Base-by-base conservation (phyloP, 768 basidiomycete species). In the Mycena haematopus region DNA sequence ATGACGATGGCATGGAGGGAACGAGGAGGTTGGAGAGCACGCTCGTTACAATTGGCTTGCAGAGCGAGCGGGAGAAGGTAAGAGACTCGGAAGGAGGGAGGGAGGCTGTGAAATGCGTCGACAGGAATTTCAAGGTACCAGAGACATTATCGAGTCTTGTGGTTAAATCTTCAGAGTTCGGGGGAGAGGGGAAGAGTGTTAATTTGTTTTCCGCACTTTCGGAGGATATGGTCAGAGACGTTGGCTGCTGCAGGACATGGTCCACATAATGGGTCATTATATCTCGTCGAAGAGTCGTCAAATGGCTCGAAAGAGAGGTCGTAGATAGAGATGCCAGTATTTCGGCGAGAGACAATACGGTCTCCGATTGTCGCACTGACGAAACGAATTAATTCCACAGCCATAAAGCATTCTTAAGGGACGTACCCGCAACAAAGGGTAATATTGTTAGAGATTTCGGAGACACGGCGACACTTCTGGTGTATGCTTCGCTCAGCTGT, bases 401-500 rank as follows among this genome's bases (percentile, higher is more conserved):
- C 40, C 40, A 22, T 35, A 27, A 33, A 52, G n/a, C n/a, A 36
- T 38, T 19, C n/a, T 21, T 10, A 42, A 38, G 52, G 35, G 52
- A 67, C 69, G 22, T 55, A 79, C 80, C 77, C 76, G 75, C 81
- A n/a, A 90, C 80, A 27, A 79, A 78, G 14, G 83, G 75, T 56
- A 76, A 78, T 53, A 92, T 79, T 29, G 75, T 73, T 29, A 92
- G 67, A 62, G 81, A 79, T 17, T 78, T 78, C 4, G 83, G 75
- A 25, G 82, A 80, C 29, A 90, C 71, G 2, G 79, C 69, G 25
- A 93, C 73, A 69, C 88, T 81, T 68, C 86, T 81, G 22, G 83
- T 73, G 69, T 86, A 92, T 3, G 88, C 88, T 50, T 91, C 86
- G 65, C 80, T 84, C 24, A 94, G 78, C 68, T 91, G 86, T 63